Evolutionary conservation across 2,329 filamentous ascomycete genomes (phyloP), one percentile per base, ranked within the genome.

Genomic region (Cytospora paraplurivora): DNA sequence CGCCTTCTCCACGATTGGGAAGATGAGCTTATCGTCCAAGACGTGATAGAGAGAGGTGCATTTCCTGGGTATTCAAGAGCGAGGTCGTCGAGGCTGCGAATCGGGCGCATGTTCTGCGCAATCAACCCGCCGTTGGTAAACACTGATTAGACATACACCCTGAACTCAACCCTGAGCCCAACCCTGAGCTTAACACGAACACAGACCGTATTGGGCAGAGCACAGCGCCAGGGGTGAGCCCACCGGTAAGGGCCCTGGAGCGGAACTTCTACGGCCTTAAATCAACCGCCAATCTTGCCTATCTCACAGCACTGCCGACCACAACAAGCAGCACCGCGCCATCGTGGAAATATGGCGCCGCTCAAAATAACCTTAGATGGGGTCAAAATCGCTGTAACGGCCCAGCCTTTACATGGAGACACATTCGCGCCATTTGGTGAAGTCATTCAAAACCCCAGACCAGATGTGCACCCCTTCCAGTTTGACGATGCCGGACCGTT

Each of bases 371-470:
- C 87, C 71, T 35, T 85, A 80, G 72, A 87, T 10, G 77, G 71
- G 17, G 75, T 71, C 13, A 74, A 72, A 56, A 84, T 78, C 33
- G 77, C 74, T 2, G 76, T 95, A 69, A 79, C 79, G 32, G 83
- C 90, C 10, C 78, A 83, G 69, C 85, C 86, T n/a, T 84, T 97
- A 59, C 90, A 87, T 10, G 83, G 85, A 53, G 78, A 81, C 5
- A 78, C 85, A 59, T 98, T 97, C 76, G 80, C 86, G 15, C 82
- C 85, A 51, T 99, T 96, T 76, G 95, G 95, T 73, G 88, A 90
- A 62, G 92, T 95, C 54, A 85, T 97, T 69, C 79, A 87, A 73
- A 92, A 94, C 73, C 91, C 92, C 37, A 80, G 82, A 66, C 82
- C 84, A 51, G 76, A 80, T 71, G 73, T 87, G 68, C 76, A 83